phyloP scores from a whole-genome alignment of 805 yeast species.

The Phaffomyces opuntiae region DNA sequence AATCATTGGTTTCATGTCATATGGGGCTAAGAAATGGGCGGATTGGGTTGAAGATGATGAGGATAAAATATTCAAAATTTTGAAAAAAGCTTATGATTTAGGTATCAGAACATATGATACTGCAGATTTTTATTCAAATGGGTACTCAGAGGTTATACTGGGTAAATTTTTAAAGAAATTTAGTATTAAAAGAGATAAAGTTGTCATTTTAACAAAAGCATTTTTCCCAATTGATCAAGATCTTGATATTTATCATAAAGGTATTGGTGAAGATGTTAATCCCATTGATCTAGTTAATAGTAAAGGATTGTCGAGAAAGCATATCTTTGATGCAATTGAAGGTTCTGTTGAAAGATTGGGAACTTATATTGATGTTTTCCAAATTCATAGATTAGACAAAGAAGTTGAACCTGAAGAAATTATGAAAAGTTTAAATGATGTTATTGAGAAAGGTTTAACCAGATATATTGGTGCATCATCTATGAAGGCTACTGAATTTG shows the following conservation, averaged over 20 bases:
- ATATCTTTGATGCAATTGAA: conserved; percentile 35
- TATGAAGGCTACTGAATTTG: conserved; percentile 51
- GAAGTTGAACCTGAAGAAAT: conserved; percentile 41
- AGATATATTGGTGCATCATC: conserved; percentile 61
- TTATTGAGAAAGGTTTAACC: conserved; percentile 37
- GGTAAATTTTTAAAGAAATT: conserved; percentile 48
- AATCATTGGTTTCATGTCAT: conserved; percentile 48
- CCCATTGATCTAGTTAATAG: conserved; percentile 26
- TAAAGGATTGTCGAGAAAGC: conserved; percentile 39
- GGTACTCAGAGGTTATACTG: conserved; percentile 40
- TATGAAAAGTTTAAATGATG: conserved; percentile 50
- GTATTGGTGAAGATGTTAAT: conserved; percentile 1
- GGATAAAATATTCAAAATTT: conserved; percentile 34
- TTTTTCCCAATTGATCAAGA: conserved; percentile 15
- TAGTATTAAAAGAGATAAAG: conserved; percentile 44
- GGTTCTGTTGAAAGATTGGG: conserved; percentile 40
- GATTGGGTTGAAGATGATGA: conserved; percentile 42
- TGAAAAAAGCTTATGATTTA: conserved; percentile 38
- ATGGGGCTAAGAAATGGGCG: conserved; percentile 29
- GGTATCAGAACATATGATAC: conserved; percentile 46
- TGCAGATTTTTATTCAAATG: conserved; percentile 42
- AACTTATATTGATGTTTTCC: conserved; percentile 48
- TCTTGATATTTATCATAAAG: conserved; percentile 8
- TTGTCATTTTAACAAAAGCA: conserved; percentile 49
- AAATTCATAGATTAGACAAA: conserved; percentile 49